Evolutionary conservation across 495 filamentous ascomycete species (phyloP), one percentile per base, ranked within the genome.

Genomic region (Penicillium malachiteum): DNA sequence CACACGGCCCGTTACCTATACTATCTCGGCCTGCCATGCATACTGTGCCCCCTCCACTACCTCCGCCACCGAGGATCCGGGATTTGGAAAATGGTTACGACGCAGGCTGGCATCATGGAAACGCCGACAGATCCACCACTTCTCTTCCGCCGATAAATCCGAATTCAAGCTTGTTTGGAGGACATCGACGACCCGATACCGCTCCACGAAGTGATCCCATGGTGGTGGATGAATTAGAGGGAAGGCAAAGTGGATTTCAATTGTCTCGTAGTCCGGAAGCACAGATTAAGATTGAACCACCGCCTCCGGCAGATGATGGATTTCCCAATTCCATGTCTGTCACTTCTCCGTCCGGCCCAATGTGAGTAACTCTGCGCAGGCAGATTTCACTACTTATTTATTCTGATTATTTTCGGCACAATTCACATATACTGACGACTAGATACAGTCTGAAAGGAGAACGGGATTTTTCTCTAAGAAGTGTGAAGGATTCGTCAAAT

Each of bases 401-500:
- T 2, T 26, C 21, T 4, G 21, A 26, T 26, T 26, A 1, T 26
- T 26, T 26, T 26, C 21, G 4, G 4, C 21, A 26, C 1, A 26
- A 26, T 26, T 26, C 26, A 32, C 10, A 21, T 21, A 43, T 53
- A n/a, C 57, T 63, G 42, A 65, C 41, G 21, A 47, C 7, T 49
- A 33, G 35, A 30, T 16, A 56, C 73, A 87, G 76, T 73, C 76
- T 85, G 54, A 81, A 80, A 50, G 81, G 83, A 46, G 84, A 86
- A 64, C 74, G 70, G 41, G 78, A 84, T 43, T 73, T 85, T 39
- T 84, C 81, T 45, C 74, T 80, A 56, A 68, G 77, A 42, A 77
- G 82, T 48, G 71, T 85, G 34, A 78, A 81, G 65, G 83, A 79
- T 54, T 83, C 81, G 7, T 86, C 82, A 13, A 84, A 89, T 60